A percentile compares a stretch with the other conserved stretches of the same genome.
Conservation (phyloP, 257 asterid genomes). For the Cordia subcordata region DNA sequence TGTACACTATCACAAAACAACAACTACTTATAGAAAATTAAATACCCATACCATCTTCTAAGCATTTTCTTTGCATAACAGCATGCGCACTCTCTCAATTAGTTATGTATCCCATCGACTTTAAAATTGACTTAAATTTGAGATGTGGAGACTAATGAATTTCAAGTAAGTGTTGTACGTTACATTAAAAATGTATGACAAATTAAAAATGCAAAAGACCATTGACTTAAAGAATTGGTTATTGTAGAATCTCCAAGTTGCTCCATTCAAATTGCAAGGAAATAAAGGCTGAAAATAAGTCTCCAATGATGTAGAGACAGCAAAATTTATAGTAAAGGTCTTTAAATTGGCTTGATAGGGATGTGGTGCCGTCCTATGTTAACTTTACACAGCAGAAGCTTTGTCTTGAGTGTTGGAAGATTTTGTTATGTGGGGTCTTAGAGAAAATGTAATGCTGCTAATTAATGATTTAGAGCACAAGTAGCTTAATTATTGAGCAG, state of each 20-base stretch:
- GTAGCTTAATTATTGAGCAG: background rate
- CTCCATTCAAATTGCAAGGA: slow-evolving; percentile 9
- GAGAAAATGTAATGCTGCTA: background rate
- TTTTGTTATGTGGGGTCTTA: slow-evolving; percentile 14
- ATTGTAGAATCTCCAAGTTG: background rate
- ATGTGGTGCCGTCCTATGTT: slow-evolving; percentile 7
- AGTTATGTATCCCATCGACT: too few relatives aligned
- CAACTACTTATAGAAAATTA: too few relatives aligned
- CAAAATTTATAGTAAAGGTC: slow-evolving; percentile 3
- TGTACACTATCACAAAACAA: too few relatives aligned
- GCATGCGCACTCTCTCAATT: too few relatives aligned
- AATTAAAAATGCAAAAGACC: too few relatives aligned
- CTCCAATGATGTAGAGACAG: slow-evolving; percentile 18
- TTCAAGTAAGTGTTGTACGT: too few relatives aligned
- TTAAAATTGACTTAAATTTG: too few relatives aligned
- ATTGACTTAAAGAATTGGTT: background rate
- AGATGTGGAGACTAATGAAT: too few relatives aligned
- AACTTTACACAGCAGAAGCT: slow-evolving; percentile 3
- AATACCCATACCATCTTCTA: too few relatives aligned
- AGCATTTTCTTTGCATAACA: too few relatives aligned
- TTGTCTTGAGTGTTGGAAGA: background rate
- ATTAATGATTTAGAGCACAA: background rate
- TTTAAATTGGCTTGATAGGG: slow-evolving; percentile 14
- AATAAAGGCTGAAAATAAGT: slow-evolving; percentile 12
- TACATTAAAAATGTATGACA: too few relatives aligned